Percentiles rank a stretch among this genome's conserved stretches.
Evolutionary conservation across 495 filamentous ascomycete genomes (phyloP).

Genomic region (Pyronema domesticum): DNA sequence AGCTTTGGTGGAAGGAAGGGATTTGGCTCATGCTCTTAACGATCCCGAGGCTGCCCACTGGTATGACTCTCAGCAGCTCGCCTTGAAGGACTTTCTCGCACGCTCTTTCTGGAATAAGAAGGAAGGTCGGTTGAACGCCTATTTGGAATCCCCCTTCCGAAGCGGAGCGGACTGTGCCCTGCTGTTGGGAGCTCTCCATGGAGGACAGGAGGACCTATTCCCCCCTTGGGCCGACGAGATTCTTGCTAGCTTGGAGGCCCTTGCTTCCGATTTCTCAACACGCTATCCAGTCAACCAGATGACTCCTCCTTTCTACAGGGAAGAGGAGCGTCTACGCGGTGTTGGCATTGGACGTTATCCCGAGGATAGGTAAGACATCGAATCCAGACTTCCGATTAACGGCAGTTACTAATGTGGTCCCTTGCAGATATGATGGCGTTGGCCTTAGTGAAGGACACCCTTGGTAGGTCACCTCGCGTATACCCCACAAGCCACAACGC

Average conservation of each 20-base stretch:
- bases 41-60: conserved; percentile 29
- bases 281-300: conserved; percentile 42
- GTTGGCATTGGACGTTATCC: conserved; percentile 51
- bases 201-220: conserved; percentile 40
- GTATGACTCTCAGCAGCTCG: conserved; percentile 33
- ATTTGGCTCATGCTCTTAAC: conserved; percentile 33
- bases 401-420: neutral
- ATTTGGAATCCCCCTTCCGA: conserved; percentile 27
- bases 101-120: conserved; percentile 42
- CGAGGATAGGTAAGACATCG: conserved; percentile 43
- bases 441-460: conserved; percentile 27
- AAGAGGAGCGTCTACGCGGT: conserved; percentile 20
- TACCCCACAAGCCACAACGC: neutral
- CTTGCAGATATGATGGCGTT: conserved; percentile 1
- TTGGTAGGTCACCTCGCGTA: conserved; percentile 27
- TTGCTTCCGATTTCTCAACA: conserved; percentile 42
- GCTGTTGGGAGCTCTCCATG: conserved; percentile 44
- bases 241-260: conserved; percentile 45
- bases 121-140: conserved; percentile 39
- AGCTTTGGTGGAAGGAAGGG: conserved; percentile 46
- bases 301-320: conserved; percentile 24
- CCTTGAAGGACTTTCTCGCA: conserved; percentile 41
- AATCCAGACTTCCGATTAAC: conserved; percentile 35
- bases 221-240: conserved; percentile 48
- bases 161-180: conserved; percentile 45